Evolutionary conservation across 1,139 yeast genomes (phyloP), one percentile per base, ranked within the genome.

Genomic region (Debaryomyces psychrophilus): DNA sequence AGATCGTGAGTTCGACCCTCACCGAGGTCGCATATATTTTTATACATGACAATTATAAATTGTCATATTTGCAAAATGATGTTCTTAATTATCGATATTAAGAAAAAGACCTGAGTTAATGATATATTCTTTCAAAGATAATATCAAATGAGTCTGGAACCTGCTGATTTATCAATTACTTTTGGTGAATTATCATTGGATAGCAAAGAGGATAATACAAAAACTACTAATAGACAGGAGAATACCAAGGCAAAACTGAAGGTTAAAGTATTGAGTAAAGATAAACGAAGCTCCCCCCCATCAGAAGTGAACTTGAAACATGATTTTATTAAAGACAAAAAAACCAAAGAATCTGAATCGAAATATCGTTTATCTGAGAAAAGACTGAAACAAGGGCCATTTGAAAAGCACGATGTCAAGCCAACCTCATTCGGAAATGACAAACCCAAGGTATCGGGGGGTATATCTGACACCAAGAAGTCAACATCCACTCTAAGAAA

Each of bases 1-100:
- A 67, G 71, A 66, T 66, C 71, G 71, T 64, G 71, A 66, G 72
- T 67, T 67, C 71, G 68, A 67, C 50, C 71, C 67, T 63, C 67
- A 60, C 67, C 67, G 67, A 55, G 66, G 67, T 62, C 68, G 45
- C 27, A 20, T 34, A 23, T 35, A 34, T 34, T 41, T 41, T 27
- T 36, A 18, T 26, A 5, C n/a, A 7, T 28, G 2, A 3, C 8
- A 15, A 8, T 14, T 11, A 29, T 20, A 20, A 20, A 20, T 20
- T n/a, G 8, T 28, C 31, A 4, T 28, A 17, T 17, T 28, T 28
- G 37, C 37, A 22, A 35, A 35, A 22, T 9, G n/a, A n/a, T n/a
- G n/a, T n/a, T n/a, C n/a, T n/a, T n/a, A n/a, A n/a, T n/a, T n/a
- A n/a, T n/a, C n/a, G n/a, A n/a, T n/a, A n/a, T n/a, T n/a, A n/a